Evolutionary conservation across 2,329 filamentous ascomycete species (phyloP).

Genomic region (Ceratocystis alfenasii): DNA sequence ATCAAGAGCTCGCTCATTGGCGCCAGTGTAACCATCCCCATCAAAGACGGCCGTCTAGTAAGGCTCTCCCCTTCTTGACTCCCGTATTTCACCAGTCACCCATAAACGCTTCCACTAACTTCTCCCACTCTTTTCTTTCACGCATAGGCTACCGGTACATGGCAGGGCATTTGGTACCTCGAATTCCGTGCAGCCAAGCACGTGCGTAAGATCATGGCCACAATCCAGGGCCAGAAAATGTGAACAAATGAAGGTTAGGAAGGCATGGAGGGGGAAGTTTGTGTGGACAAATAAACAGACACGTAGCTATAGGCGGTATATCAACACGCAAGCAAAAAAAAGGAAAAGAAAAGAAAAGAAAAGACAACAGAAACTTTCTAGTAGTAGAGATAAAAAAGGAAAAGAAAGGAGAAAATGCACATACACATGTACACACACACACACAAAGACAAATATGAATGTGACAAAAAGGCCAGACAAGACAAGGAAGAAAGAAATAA

Average conservation of each 20-base stretch:
- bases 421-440: not conserved
- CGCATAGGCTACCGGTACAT: constrained; percentile 49
- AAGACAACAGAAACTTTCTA: constrained; percentile 5
- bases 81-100: not conserved
- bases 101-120: not conserved
- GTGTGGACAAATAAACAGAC: not conserved
- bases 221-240: constrained; percentile 75
- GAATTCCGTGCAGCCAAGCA: constrained; percentile 75
- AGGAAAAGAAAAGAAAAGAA: not conserved
- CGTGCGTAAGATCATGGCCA: constrained; percentile 72
- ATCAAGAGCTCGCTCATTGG: constrained; percentile 86
- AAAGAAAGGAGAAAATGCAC: not conserved
- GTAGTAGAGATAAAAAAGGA: not conserved
- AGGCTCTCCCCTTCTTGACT: constrained; percentile 25
- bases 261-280: constrained; percentile 47
- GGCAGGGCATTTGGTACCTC: constrained; percentile 88
- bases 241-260: constrained; percentile 25
- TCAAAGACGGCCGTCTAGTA: constrained; percentile 69
- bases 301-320: not conserved
- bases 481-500: not conserved
- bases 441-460: not conserved
- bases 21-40: constrained; percentile 80
- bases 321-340: not conserved
- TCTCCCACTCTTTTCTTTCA: not conserved
- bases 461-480: not conserved